These are phyloP conservation scores for Chaetomiaceae sp. DNA, from an alignment of 2,329 filamentous ascomycete genomes.

Conservation along the genomic window DNA sequence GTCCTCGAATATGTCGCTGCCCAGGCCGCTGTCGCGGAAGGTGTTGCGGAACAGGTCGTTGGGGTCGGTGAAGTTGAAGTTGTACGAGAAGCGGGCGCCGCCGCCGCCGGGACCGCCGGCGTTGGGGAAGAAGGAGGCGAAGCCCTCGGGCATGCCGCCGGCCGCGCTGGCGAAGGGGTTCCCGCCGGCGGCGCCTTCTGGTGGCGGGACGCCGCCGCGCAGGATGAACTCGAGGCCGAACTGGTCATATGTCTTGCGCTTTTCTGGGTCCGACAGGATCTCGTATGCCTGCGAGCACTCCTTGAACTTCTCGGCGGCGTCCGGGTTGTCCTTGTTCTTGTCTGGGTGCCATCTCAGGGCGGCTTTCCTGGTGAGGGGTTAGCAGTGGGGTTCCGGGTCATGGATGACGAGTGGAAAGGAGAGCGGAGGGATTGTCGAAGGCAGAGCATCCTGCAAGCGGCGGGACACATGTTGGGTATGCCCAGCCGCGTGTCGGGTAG, in stretches of 20 bases:
- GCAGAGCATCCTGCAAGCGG: not conserved
- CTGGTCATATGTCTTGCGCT: constrained; percentile 91
- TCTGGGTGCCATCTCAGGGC: constrained; percentile 93
- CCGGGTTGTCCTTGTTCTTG: constrained; percentile 91
- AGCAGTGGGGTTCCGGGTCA: constrained; percentile 26
- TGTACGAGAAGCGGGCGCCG: constrained; percentile 37
- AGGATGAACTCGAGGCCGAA: constrained; percentile 91
- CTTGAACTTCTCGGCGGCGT: constrained; percentile 91
- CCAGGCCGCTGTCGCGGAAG: constrained; percentile 40
- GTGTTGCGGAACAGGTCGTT: constrained; percentile 73
- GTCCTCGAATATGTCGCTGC: constrained; percentile 49
- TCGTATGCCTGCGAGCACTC: constrained; percentile 97
- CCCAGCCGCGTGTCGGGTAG: not conserved
- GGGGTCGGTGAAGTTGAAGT: constrained; percentile 80
- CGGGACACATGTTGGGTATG: not conserved
- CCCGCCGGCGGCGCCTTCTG: constrained; percentile 42
- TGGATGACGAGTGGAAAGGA: too few relatives aligned
- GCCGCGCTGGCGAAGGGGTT: constrained; percentile 61
- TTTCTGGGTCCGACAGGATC: constrained; percentile 94
- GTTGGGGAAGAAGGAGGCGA: constrained; percentile 22
- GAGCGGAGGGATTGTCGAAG: not conserved
- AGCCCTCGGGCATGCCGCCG: constrained; percentile 38
- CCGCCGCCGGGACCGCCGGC: constrained; percentile 38
- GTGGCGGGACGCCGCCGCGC: constrained; percentile 69
- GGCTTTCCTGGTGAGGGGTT: constrained; percentile 60